Conservation (phyloP, 345 rosid genomes). For the Eucalyptus urophylla region DNA sequence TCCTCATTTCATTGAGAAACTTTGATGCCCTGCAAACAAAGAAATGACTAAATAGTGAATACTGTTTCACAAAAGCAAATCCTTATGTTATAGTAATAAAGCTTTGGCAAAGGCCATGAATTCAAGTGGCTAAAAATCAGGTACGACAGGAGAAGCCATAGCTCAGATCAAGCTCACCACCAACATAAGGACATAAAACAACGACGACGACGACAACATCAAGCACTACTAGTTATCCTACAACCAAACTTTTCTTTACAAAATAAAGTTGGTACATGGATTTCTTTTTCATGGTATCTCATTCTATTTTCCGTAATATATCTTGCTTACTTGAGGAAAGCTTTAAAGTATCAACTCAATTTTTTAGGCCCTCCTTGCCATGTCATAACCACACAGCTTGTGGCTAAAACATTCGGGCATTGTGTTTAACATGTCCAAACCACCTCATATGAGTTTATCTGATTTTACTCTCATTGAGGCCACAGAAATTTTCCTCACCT, state of each 20-base stretch:
- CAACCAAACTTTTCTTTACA: neutral
- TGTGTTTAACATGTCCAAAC: neutral
- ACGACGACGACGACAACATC: neutral
- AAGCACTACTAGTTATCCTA: neutral
- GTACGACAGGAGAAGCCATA: neutral
- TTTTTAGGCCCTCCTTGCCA: neutral
- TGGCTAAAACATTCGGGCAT: neutral
- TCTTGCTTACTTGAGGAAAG: neutral
- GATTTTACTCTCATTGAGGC: neutral
- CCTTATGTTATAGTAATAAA: neutral
- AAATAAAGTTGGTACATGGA: neutral
- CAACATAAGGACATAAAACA: neutral
- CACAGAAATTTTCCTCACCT: neutral
- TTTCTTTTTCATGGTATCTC: neutral
- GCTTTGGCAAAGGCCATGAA: neutral
- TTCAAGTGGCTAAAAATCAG: neutral
- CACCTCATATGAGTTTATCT: neutral
- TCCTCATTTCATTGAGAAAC: constrained; percentile 78
- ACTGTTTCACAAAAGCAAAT: neutral
- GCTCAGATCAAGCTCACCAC: neutral
- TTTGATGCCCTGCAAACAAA: constrained; percentile 57
- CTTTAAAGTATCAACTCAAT: neutral
- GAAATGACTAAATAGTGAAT: constrained; percentile 1
- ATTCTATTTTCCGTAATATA: neutral
- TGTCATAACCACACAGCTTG: neutral